Evolutionary conservation across 1,284 basidiomycete species (phyloP), one percentile per base, ranked within the genome.

Genomic region (Sanguinoderma infundibulare): DNA sequence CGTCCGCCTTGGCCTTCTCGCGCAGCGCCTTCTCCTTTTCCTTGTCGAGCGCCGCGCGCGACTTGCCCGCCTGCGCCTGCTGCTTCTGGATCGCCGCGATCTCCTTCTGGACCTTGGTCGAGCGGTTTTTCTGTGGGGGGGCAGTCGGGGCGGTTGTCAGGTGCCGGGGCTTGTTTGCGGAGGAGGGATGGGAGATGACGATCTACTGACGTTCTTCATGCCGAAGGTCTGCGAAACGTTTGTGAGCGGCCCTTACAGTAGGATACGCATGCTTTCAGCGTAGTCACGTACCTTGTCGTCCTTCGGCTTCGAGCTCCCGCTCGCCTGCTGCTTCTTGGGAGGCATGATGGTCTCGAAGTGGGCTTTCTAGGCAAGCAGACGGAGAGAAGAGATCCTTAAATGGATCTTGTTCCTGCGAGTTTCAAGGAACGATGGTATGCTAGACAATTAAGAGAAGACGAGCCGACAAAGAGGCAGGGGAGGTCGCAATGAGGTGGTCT

Each of bases 81-180:
- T 96, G 92, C 69, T 90, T 84, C 77, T 96, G 87, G 56, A 98
- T 89, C 53, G 83, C 79, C 51, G 87, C 85, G 24, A 98, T 89
- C 66, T 92, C 84, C 73, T 92, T 89, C 81, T 98, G 93, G 30
- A 95, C 96, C 78, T 93, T 98, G 67, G 92, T 81, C 14, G 94
- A 96, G 82, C 96, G 96, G 75, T 96, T 96, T 92, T 97, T 96
- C 90, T 92, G 74, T 59, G 62, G 65, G 57, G 32, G 20, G 32
- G 28, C 12, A 28, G 26, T 60, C 36, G 57, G 59, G 52, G 15
- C 17, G 39, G 17, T 57, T 8, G 52, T 38, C 40, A 17, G 5
- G 36, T 54, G 51, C 26, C 64, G 26, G 47, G 10, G 32, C 32
- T 49, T 9, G 14, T 30, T 28, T 4, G 32, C 6, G 9, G 2